A percentile compares a stretch with the other conserved stretches of the same genome.
Evolutionary conservation across 805 yeast species (phyloP).

Genomic region (Groenewaldozyma tartarivorans): DNA sequence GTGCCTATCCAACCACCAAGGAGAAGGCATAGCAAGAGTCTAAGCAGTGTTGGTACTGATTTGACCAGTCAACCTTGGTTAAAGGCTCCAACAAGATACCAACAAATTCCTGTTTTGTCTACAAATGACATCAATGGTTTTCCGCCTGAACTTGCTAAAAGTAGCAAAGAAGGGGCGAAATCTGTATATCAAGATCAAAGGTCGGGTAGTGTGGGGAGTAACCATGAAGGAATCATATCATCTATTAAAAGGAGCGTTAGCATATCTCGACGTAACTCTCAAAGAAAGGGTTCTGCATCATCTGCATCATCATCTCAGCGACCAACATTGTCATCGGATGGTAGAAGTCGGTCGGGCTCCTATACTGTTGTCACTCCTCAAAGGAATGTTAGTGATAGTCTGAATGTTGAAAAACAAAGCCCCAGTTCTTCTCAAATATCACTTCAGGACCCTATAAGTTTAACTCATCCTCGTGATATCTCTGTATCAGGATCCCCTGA

Average conservation of each 20-base stretch:
- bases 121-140: no score
- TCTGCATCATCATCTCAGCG: constrained; percentile 8
- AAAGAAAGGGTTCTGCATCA: constrained; percentile 11
- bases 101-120: no score
- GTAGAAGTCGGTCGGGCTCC: neutral
- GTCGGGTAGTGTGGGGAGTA: neutral
- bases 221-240: constrained; percentile 10
- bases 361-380: neutral
- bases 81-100: no score
- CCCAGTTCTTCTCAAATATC: neutral
- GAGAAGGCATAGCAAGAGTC: constrained; percentile 22
- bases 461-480: no score
- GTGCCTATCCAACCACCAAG: no score
- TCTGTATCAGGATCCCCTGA: no score
- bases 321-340: neutral
- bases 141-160: no score
- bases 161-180: no score
- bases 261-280: constrained; percentile 9
- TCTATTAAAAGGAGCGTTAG: constrained; percentile 14
- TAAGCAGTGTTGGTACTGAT: constrained; percentile 20
- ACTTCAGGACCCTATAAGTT: neutral
- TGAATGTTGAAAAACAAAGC: neutral
- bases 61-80: neutral
- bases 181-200: no score
- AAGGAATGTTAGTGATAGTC: neutral